These are phyloP conservation scores for Thraustochytrium sp. DNA, from an alignment of 352 stramenopile genomes.

Conservation along the genomic window DNA sequence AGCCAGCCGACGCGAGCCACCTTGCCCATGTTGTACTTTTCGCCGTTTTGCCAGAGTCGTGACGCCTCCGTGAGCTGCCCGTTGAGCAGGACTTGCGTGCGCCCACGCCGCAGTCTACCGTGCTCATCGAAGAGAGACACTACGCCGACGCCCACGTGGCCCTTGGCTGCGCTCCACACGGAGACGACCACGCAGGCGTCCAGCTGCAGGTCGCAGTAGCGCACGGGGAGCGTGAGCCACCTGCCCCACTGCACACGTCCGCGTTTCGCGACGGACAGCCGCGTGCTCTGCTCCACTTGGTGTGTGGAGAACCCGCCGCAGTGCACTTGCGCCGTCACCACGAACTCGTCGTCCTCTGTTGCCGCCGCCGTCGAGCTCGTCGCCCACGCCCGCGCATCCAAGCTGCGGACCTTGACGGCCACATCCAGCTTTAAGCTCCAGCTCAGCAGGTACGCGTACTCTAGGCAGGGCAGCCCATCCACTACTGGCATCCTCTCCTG, in stretches of 20 bases:
- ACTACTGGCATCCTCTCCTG: background rate
- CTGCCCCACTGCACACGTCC: conserved; percentile 70
- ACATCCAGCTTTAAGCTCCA: background rate
- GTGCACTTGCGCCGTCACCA: conserved; percentile 76
- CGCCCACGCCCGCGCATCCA: background rate
- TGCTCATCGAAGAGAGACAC: conserved; percentile 77
- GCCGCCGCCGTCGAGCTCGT: background rate
- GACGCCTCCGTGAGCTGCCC: conserved; percentile 58
- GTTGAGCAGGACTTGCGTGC: conserved; percentile 70
- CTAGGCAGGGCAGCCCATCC: background rate
- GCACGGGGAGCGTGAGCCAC: conserved; percentile 73
- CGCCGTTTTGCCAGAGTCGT: conserved; percentile 71
- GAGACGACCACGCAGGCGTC: conserved; percentile 72
- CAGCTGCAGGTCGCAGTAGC: conserved; percentile 72
- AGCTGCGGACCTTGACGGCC: background rate
- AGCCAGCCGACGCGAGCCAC: conserved; percentile 80
- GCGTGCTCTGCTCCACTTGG: conserved; percentile 64
- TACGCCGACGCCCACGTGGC: conserved; percentile 70
- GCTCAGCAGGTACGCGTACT: conserved; percentile 35
- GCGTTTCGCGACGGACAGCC: background rate
- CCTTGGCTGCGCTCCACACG: conserved; percentile 71
- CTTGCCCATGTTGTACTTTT: conserved; percentile 78
- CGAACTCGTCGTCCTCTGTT: conserved; percentile 66
- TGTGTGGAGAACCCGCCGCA: conserved; percentile 70
- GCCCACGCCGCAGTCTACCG: conserved; percentile 70